Evolutionary conservation across 2,329 filamentous ascomycete genomes (phyloP).

Genomic region (Penicillium sp.): DNA sequence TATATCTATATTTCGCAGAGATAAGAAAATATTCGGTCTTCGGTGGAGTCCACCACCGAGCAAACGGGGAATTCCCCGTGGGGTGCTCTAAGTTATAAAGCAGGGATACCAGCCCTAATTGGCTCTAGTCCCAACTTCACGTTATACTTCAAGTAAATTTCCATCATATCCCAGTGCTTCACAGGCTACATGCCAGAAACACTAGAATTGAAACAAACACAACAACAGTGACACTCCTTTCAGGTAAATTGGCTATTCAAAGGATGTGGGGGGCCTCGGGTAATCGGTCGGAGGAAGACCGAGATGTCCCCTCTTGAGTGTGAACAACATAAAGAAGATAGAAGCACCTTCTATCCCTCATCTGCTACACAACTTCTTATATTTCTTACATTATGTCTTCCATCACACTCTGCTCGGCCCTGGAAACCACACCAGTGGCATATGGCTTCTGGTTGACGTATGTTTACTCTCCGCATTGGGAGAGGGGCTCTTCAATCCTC

Average conservation of each 20-base stretch:
- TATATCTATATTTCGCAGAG: neutral
- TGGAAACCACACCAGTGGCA: constrained; percentile 17
- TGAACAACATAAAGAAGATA: neutral
- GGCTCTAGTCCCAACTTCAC: neutral
- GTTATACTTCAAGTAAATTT: neutral
- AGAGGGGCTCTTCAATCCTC: neutral
- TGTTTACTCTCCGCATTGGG: constrained; percentile 6
- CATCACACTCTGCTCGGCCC: constrained; percentile 11
- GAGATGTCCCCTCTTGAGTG: constrained; percentile 1
- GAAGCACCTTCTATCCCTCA: neutral
- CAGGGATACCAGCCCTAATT: neutral
- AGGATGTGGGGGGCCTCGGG: constrained; percentile 5
- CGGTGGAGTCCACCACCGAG: neutral
- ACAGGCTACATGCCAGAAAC: neutral
- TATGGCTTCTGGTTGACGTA: constrained; percentile 40
- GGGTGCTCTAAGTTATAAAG: neutral
- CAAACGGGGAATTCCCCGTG: neutral
- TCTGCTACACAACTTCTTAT: neutral
- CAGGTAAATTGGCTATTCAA: neutral
- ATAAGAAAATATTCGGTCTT: neutral
- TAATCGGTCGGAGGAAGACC: constrained; percentile 12
- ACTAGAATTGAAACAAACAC: no score
- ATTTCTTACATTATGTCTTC: neutral
- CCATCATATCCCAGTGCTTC: neutral
- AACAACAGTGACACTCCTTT: neutral